These are phyloP conservation scores for Myxozyma vanderwaltii DNA, from an alignment of 805 yeast genomes.

Conservation along the genomic window DNA sequence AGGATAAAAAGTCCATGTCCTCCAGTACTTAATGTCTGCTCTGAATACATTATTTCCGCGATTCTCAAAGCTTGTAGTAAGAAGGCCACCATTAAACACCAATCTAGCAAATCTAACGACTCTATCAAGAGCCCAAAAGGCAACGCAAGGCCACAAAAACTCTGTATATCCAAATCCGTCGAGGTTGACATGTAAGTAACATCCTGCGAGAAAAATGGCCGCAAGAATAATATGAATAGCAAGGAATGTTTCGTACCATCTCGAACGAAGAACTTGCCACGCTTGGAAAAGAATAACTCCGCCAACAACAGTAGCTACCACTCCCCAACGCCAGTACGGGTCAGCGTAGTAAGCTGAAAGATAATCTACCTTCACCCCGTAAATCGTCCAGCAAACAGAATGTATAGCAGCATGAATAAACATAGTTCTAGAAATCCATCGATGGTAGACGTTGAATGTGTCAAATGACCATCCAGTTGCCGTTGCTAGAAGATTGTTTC, in stretches of 20 bases:
- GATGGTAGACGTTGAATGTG: constrained; percentile 66
- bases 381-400: constrained; percentile 38
- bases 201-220: constrained; percentile 53
- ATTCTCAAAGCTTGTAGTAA: constrained; percentile 6
- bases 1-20: constrained; percentile 22
- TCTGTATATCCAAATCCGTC: constrained; percentile 46
- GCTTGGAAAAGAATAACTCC: constrained; percentile 15
- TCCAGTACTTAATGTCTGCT: constrained; percentile 13
- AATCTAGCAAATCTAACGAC: constrained; percentile 58
- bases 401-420: constrained; percentile 57
- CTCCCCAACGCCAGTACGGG: constrained; percentile 40
- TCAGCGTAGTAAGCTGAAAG: background rate
- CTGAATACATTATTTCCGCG: constrained; percentile 16
- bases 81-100: constrained; percentile 34
- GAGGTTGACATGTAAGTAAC: constrained; percentile 62
- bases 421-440: constrained; percentile 59
- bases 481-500: constrained; percentile 69
- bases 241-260: constrained; percentile 60
- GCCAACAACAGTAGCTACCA: constrained; percentile 38
- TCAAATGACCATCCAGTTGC: constrained; percentile 65
- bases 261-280: constrained; percentile 17
- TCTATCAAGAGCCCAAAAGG: constrained; percentile 74
- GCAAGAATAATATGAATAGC: constrained; percentile 60
- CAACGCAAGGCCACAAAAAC: constrained; percentile 50
- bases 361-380: background rate